These are phyloP conservation scores for Neonectria faginata DNA, from an alignment of 2,329 filamentous ascomycete genomes.

Conservation along the genomic window DNA sequence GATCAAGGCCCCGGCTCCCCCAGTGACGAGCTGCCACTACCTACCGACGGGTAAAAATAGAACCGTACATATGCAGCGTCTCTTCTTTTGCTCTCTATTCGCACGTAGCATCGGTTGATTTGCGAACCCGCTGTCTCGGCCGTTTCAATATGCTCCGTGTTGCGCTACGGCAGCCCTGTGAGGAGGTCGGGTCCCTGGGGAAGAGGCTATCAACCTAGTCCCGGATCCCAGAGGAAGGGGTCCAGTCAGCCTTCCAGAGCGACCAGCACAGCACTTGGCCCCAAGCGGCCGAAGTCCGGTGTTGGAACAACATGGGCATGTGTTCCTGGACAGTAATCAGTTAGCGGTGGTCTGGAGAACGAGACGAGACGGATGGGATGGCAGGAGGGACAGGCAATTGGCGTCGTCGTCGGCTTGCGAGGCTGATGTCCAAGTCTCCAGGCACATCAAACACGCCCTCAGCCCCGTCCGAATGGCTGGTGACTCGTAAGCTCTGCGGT, in stretches of 20 bases:
- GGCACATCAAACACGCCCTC: background rate
- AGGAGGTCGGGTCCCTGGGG: background rate
- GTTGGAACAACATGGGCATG: background rate
- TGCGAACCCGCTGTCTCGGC: background rate
- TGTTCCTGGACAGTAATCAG: background rate
- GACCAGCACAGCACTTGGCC: background rate
- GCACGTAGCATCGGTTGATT: background rate
- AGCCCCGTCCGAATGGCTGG: background rate
- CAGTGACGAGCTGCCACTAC: background rate
- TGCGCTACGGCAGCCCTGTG: slow-evolving; percentile 10
- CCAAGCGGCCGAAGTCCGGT: background rate
- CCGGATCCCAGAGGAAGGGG: background rate
- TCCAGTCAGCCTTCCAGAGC: background rate
- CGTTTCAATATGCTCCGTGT: background rate
- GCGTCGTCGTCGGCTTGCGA: background rate
- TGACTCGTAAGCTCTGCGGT: too few species aligned
- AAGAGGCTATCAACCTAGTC: background rate
- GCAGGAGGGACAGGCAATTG: background rate
- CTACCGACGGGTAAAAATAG: background rate
- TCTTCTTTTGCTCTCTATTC: background rate
- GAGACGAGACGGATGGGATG: background rate
- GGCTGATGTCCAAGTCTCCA: background rate
- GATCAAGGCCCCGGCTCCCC: background rate
- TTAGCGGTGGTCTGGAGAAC: background rate
- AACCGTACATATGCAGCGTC: background rate